A percentile compares a stretch with the other conserved stretches of the same genome.
Evolutionary conservation across 2,329 filamentous ascomycete species (phyloP).

Genomic region (Dactylellina haptotyla): DNA sequence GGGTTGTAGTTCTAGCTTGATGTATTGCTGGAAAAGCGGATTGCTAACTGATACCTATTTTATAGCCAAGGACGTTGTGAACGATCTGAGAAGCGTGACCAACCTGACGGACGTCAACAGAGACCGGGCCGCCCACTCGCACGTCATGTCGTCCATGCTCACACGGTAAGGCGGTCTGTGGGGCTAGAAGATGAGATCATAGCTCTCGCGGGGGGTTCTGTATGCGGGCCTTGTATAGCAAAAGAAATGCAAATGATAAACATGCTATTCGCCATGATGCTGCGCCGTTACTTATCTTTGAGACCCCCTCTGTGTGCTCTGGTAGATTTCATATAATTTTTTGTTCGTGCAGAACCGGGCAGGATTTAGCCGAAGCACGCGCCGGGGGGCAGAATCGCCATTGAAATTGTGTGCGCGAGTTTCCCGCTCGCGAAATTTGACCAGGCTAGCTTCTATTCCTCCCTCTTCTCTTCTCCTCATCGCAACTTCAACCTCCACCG

Average conservation of each 20-base stretch:
- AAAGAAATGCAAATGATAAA: slow-evolving; percentile 13
- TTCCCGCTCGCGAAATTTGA: slow-evolving; percentile 35
- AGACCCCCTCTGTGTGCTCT: too few relatives aligned
- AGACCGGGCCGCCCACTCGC: slow-evolving; percentile 84
- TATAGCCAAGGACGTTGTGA: slow-evolving; percentile 90
- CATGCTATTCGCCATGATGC: slow-evolving; percentile 10
- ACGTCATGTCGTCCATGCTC: slow-evolving; percentile 77
- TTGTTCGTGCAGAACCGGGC: too few relatives aligned
- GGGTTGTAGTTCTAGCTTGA: slow-evolving; percentile 54
- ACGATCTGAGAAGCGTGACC: slow-evolving; percentile 81
- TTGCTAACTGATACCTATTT: slow-evolving; percentile 9
- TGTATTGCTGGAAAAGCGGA: neutral
- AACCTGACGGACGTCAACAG: slow-evolving; percentile 84
- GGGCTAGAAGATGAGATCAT: slow-evolving; percentile 8
- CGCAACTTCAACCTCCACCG: slow-evolving; percentile 9
- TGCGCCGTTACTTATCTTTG: too few relatives aligned
- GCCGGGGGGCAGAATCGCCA: slow-evolving; percentile 1
- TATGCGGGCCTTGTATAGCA: slow-evolving; percentile 13
- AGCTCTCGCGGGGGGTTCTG: neutral
- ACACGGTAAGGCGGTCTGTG: slow-evolving; percentile 47
- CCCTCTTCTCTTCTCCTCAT: slow-evolving; percentile 21
- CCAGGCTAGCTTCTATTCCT: slow-evolving; percentile 32
- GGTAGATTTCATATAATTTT: too few relatives aligned
- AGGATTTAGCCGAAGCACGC: slow-evolving; percentile 47
- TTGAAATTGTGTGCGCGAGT: slow-evolving; percentile 30